phyloP scores from a whole-genome alignment of 352 stramenopile genomes.

The Phytophthora aleatoria region DNA sequence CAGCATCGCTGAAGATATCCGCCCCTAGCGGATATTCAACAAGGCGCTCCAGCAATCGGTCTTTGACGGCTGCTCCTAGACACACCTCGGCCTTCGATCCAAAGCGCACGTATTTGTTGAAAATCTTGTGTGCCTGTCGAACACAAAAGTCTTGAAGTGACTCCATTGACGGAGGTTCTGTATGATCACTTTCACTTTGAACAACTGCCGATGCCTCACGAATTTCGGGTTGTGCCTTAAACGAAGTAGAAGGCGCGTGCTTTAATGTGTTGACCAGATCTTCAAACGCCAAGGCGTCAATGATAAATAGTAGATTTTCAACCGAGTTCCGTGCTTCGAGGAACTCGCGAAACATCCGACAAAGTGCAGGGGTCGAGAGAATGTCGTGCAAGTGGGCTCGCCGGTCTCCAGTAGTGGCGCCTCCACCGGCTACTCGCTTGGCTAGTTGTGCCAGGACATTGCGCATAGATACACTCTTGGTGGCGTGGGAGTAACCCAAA shows the following conservation, averaged over 20 bases:
- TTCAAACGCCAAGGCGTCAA: conserved; percentile 69
- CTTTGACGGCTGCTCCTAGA: conserved; percentile 47
- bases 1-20: conserved; percentile 63
- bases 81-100: conserved; percentile 75
- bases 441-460: conserved; percentile 62
- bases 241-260: conserved; percentile 4
- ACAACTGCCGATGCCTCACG: neutral
- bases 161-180: conserved; percentile 11
- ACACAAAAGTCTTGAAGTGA: conserved; percentile 66
- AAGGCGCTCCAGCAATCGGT: conserved; percentile 47
- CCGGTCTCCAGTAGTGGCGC: conserved; percentile 37
- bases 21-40: conserved; percentile 49
- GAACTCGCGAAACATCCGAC: conserved; percentile 65
- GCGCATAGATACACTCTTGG: conserved; percentile 44
- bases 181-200: neutral
- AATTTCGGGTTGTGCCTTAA: conserved; percentile 7
- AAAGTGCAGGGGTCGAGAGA: conserved; percentile 51
- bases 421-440: conserved; percentile 40
- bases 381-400: conserved; percentile 56
- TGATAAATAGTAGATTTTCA: conserved; percentile 69
- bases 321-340: conserved; percentile 58
- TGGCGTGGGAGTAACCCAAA: conserved; percentile 47
- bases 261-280: conserved; percentile 70
- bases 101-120: conserved; percentile 79
- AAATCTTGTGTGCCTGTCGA: conserved; percentile 73